Evolutionary conservation across 2,329 filamentous ascomycete genomes (phyloP).

Genomic region (Fusarium brevicatenulatum): DNA sequence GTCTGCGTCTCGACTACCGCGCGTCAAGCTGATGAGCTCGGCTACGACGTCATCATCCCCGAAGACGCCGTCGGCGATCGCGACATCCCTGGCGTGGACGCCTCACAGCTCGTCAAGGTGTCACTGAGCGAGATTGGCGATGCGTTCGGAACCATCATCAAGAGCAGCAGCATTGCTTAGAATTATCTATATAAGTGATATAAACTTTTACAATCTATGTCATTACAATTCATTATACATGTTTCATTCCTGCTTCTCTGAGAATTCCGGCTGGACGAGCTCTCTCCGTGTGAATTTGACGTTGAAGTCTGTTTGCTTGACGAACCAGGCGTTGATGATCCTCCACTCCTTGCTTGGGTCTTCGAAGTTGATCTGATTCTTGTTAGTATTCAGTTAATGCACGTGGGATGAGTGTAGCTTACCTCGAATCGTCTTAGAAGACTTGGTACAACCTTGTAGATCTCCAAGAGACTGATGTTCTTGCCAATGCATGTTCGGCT

Average conservation of each 20-base stretch:
- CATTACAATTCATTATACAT: background rate
- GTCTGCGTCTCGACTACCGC: conserved; percentile 73
- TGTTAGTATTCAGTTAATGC: conserved; percentile 6
- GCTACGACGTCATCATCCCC: conserved; percentile 71
- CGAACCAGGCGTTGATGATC: conserved; percentile 70
- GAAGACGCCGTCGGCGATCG: conserved; percentile 73
- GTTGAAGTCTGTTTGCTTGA: conserved; percentile 67
- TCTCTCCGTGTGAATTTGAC: conserved; percentile 57
- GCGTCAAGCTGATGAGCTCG: conserved; percentile 67
- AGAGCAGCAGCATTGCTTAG: conserved; percentile 45
- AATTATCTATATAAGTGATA: too few relatives aligned
- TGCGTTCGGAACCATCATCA: conserved; percentile 70
- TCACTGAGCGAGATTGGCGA: conserved; percentile 69
- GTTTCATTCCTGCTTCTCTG: conserved; percentile 13
- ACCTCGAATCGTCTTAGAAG: conserved; percentile 41
- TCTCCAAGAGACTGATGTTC: conserved; percentile 71
- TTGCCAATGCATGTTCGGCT: conserved; percentile 76
- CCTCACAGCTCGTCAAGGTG: conserved; percentile 61
- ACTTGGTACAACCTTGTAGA: conserved; percentile 69
- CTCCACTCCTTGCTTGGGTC: conserved; percentile 67
- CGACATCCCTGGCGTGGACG: conserved; percentile 70
- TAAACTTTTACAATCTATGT: background rate
- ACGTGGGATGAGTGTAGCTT: background rate
- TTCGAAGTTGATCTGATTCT: conserved; percentile 60
- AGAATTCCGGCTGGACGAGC: conserved; percentile 51